Evolutionary conservation across 352 stramenopile species (phyloP).

Genomic region (Pythium biforme): DNA sequence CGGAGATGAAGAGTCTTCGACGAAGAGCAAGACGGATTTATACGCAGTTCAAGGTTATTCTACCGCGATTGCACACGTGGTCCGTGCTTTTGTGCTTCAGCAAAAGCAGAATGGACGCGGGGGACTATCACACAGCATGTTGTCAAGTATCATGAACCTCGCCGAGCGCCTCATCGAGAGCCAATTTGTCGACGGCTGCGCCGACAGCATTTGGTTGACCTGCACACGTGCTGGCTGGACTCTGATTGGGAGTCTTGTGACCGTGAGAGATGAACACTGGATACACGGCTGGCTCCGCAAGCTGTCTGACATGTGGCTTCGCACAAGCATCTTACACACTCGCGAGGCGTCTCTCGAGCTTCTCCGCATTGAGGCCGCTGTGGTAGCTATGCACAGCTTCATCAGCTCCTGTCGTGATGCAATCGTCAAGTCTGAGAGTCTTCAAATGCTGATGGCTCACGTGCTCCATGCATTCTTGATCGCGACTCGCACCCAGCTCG

Average conservation of each 20-base stretch:
- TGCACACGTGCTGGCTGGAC: slow-evolving; percentile 84
- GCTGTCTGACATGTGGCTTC: slow-evolving; percentile 72
- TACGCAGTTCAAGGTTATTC: slow-evolving; percentile 79
- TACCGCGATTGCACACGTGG: slow-evolving; percentile 47
- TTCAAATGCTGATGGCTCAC: slow-evolving; percentile 64
- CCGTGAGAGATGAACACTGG: slow-evolving; percentile 67
- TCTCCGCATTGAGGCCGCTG: slow-evolving; percentile 77
- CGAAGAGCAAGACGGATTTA: slow-evolving; percentile 59
- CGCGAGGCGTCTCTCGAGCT: slow-evolving; percentile 81
- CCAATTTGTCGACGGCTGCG: slow-evolving; percentile 73
- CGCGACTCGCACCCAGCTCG: slow-evolving; percentile 54
- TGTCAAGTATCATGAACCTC: slow-evolving; percentile 63
- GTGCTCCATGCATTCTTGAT: slow-evolving; percentile 71
- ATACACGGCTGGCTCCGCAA: slow-evolving; percentile 49
- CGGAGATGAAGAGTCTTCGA: slow-evolving; percentile 20
- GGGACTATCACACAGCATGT: slow-evolving; percentile 48
- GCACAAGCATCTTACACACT: slow-evolving; percentile 73
- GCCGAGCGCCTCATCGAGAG: slow-evolving; percentile 75
- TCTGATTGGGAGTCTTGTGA: slow-evolving; percentile 66
- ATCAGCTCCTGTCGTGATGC: slow-evolving; percentile 38
- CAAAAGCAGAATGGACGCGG: slow-evolving; percentile 10
- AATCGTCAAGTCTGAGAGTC: slow-evolving; percentile 32
- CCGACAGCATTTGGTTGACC: slow-evolving; percentile 84
- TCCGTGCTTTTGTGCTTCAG: slow-evolving; percentile 23
- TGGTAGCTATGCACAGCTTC: slow-evolving; percentile 69